These are phyloP conservation scores for Russula abietina DNA, from an alignment of 768 basidiomycete genomes.

Conservation along the genomic window DNA sequence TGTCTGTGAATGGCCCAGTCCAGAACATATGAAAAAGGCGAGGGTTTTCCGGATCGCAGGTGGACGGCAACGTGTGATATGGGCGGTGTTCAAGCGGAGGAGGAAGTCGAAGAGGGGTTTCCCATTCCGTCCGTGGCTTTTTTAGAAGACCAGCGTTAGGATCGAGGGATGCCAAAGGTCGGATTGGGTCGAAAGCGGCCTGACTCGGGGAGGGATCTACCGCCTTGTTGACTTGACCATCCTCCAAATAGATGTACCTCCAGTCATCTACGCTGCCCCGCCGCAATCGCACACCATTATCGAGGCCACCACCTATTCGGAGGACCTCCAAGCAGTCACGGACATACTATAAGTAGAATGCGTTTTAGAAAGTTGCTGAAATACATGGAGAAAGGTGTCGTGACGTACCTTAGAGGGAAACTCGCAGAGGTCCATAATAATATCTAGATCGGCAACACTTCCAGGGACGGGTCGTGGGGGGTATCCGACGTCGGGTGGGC, in stretches of 20 bases:
- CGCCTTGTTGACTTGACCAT: constrained; percentile 37
- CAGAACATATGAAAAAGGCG: constrained; percentile 98
- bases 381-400: neutral
- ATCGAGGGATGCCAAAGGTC: constrained; percentile 33
- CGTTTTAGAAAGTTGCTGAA: neutral
- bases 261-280: constrained; percentile 74
- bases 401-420: constrained; percentile 66
- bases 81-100: constrained; percentile 49
- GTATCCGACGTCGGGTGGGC: constrained; percentile 63
- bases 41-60: constrained; percentile 82
- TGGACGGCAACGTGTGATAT: constrained; percentile 47
- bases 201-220: constrained; percentile 32
- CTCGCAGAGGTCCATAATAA: constrained; percentile 90
- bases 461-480: constrained; percentile 84
- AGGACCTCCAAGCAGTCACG: constrained; percentile 94
- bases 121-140: constrained; percentile 58
- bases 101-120: constrained; percentile 47
- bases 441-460: constrained; percentile 83
- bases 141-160: constrained; percentile 51
- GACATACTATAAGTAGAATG: constrained; percentile 60
- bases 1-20: constrained; percentile 98
- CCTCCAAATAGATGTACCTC: constrained; percentile 85
- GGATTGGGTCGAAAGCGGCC: constrained; percentile 27
- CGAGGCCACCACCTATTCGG: constrained; percentile 83
- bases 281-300: constrained; percentile 69